A percentile compares a stretch with the other conserved stretches of the same genome.
Conservation (phyloP, 768 basidiomycete genomes). For the Trametes meyenii region DNA sequence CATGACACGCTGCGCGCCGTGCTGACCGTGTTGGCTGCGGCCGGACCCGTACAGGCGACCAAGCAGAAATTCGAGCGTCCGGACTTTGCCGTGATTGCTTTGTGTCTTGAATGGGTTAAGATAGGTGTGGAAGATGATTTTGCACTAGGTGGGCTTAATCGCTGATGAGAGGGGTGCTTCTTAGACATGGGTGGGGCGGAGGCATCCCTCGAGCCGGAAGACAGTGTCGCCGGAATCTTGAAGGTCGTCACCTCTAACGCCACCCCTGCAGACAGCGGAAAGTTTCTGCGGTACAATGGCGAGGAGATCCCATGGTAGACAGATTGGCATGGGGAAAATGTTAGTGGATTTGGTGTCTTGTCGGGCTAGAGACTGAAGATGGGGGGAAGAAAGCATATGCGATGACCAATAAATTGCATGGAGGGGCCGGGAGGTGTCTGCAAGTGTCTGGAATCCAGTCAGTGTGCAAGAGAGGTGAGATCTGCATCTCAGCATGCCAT, state of each 20-base stretch:
- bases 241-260: slow-evolving; percentile 9
- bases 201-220: slow-evolving; percentile 8
- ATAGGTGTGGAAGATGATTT: not conserved
- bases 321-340: no score
- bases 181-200: slow-evolving; percentile 11
- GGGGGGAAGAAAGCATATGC: no score
- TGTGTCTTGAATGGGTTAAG: slow-evolving; percentile 21
- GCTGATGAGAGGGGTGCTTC: not conserved
- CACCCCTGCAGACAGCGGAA: slow-evolving; percentile 30
- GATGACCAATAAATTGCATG: not conserved
- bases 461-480: no score
- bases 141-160: not conserved
- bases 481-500: no score
- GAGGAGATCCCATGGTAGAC: slow-evolving; percentile 35
- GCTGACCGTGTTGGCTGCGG: not conserved
- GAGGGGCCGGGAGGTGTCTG: no score
- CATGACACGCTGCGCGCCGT: not conserved
- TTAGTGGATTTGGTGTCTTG: no score
- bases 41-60: not conserved
- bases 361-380: no score
- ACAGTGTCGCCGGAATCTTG: slow-evolving; percentile 12
- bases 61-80: slow-evolving; percentile 20
- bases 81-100: slow-evolving; percentile 10
- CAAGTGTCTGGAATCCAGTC: no score
- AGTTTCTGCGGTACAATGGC: slow-evolving; percentile 36